Evolutionary conservation across 345 rosid species (phyloP).

Genomic region (Rhodamnia rubescens): DNA sequence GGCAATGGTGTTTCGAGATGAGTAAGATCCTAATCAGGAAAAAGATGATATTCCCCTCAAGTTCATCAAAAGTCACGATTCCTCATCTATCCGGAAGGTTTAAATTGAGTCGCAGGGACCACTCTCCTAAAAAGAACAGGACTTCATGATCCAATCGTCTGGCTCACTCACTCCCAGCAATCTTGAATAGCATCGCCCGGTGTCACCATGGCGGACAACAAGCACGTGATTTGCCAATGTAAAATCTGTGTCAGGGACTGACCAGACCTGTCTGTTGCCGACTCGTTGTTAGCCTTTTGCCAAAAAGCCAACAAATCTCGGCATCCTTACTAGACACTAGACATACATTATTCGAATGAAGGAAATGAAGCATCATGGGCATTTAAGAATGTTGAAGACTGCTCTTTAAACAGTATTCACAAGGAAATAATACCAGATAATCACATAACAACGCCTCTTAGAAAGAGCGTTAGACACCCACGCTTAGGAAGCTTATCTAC

Average conservation of each 20-base stretch:
- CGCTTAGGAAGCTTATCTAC: conserved; percentile 15
- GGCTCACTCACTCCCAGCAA: neutral
- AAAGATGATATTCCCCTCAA: neutral
- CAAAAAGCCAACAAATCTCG: neutral
- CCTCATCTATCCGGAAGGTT: neutral
- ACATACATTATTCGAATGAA: neutral
- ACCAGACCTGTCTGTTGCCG: neutral
- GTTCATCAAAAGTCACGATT: no score
- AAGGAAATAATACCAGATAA: neutral
- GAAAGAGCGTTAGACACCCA: neutral
- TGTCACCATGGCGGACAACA: neutral
- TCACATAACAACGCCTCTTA: neutral
- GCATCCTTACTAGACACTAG: neutral
- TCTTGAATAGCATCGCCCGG: neutral
- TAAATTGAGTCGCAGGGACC: neutral
- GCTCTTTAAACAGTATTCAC: neutral
- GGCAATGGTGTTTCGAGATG: neutral
- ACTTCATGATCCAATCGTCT: neutral
- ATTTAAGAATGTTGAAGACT: neutral
- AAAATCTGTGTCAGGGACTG: neutral
- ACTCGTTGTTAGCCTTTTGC: neutral
- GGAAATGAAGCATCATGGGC: neutral
- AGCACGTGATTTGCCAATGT: neutral
- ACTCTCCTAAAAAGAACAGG: neutral
- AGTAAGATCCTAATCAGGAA: neutral